Conservation (phyloP, 768 basidiomycete species). For the Trametes meyenii region DNA sequence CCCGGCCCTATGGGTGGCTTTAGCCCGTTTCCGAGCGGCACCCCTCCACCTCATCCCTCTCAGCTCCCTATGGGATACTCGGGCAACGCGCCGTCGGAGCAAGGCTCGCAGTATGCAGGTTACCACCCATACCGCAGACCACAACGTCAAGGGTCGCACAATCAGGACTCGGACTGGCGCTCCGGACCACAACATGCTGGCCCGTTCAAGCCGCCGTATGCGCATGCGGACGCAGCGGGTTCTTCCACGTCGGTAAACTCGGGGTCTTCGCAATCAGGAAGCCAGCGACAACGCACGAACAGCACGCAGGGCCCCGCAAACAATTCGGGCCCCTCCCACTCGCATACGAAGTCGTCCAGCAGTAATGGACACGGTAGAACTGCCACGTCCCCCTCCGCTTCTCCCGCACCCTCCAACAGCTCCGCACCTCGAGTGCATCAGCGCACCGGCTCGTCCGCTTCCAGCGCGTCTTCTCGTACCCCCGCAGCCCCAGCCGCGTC, state of each 20-base stretch:
- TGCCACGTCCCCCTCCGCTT: conserved; percentile 22
- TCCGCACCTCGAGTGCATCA: conserved; percentile 45
- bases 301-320: conserved; percentile 62
- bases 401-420: conserved; percentile 25
- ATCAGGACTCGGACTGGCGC: conserved; percentile 52
- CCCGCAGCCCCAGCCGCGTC: conserved; percentile 39
- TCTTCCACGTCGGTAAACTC: conserved; percentile 83
- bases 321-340: conserved; percentile 28
- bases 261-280: conserved; percentile 42
- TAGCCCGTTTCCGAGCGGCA: conserved; percentile 69
- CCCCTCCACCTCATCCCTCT: conserved; percentile 62
- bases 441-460: conserved; percentile 51
- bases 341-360: conserved; percentile 22
- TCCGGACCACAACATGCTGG: conserved; percentile 35
- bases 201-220: conserved; percentile 75
- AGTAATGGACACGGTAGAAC: conserved; percentile 27
- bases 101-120: conserved; percentile 51
- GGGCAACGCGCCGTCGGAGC: conserved; percentile 31
- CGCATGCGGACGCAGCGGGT: conserved; percentile 75
- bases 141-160: conserved; percentile 38
- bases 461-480: conserved; percentile 38
- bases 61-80: conserved; percentile 48
- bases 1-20: conserved; percentile 56
- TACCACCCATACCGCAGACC: conserved; percentile 86
- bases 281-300: conserved; percentile 67